Conservation (phyloP, 345 rosid genomes). For the Sonneratia alba region DNA sequence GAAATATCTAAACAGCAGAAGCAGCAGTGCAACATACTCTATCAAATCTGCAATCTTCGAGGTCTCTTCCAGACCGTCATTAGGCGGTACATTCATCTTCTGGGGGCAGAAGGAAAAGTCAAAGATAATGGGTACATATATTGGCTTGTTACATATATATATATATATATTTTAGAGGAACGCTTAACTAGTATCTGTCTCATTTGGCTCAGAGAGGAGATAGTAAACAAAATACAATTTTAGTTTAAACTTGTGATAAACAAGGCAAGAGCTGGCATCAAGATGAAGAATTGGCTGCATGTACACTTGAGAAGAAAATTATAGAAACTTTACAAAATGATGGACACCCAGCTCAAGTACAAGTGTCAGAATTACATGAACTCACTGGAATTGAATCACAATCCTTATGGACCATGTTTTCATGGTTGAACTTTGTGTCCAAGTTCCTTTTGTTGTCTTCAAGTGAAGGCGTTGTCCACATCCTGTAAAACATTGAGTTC, state of each 20-base stretch:
- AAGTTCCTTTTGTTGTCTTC: neutral
- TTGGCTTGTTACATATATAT: neutral
- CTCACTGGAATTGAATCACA: constrained; percentile 8
- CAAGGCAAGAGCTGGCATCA: neutral
- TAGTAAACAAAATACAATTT: neutral
- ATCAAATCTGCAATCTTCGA: neutral
- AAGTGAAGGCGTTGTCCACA: constrained; percentile 8
- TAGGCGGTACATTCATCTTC: neutral
- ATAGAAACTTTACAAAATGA: neutral
- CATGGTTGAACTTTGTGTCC: neutral
- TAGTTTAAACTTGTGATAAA: neutral
- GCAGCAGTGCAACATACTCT: neutral
- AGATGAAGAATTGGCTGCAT: neutral
- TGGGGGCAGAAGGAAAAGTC: neutral
- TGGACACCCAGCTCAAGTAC: neutral
- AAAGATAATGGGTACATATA: neutral
- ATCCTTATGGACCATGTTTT: neutral
- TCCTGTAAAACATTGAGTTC: constrained; percentile 5
- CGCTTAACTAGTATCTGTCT: neutral
- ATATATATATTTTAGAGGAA: neutral
- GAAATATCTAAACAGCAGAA: neutral
- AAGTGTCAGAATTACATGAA: neutral
- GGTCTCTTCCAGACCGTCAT: neutral
- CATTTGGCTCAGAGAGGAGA: neutral
- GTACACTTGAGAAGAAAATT: neutral